Evolutionary conservation across 1,284 basidiomycete species (phyloP).

Genomic region (Caloboletus firmus): DNA sequence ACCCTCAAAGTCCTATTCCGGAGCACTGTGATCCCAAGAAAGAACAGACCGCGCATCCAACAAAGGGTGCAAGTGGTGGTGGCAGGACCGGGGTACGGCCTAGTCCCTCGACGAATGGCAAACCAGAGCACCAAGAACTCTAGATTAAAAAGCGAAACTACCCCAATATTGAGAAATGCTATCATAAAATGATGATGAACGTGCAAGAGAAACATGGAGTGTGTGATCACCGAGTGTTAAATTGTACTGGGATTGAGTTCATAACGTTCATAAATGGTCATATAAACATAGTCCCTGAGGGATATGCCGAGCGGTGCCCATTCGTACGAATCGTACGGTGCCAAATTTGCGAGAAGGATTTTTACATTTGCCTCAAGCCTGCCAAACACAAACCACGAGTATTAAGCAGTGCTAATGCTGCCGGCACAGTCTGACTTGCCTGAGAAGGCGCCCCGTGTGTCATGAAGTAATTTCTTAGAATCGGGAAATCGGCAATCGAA

Average conservation of each 20-base stretch:
- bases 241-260: constrained; percentile 4
- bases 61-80: constrained; percentile 6
- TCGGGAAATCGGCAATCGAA: constrained; percentile 77
- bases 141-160: constrained; percentile 27
- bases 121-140: constrained; percentile 39
- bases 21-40: constrained; percentile 74
- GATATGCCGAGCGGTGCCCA: constrained; percentile 2
- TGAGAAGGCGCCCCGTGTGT: constrained; percentile 54
- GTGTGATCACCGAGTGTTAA: constrained; percentile 13
- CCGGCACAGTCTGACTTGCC: constrained; percentile 32
- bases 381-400: constrained; percentile 30
- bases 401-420: constrained; percentile 18
- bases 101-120: constrained; percentile 6
- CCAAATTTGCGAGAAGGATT: not conserved
- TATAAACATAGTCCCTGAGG: constrained; percentile 27
- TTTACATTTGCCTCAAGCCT: constrained; percentile 33
- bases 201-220: constrained; percentile 29
- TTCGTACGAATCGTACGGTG: not conserved
- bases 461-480: constrained; percentile 73
- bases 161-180: constrained; percentile 15
- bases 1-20: constrained; percentile 76
- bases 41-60: constrained; percentile 27
- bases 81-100: constrained; percentile 14
- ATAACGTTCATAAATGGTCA: constrained; percentile 33
- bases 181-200: constrained; percentile 22